phyloP scores from a whole-genome alignment of 225 moss, liverwort and hornwort genomes.

The Antitrichia curtipendula region DNA sequence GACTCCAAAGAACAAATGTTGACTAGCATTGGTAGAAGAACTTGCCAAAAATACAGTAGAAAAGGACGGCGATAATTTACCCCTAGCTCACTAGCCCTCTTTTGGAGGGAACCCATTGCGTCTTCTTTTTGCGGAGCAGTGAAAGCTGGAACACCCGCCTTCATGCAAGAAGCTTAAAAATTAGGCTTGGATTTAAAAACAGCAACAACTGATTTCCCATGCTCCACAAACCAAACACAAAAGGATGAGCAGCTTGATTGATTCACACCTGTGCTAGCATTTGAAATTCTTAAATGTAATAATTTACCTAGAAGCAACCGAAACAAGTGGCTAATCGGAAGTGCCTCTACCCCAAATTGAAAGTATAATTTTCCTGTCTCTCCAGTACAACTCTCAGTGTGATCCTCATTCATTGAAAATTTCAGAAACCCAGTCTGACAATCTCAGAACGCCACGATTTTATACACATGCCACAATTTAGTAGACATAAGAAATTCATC shows the following conservation, averaged over 20 bases:
- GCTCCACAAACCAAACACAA: background rate
- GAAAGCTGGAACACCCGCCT: conserved; percentile 95
- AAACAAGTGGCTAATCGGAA: background rate
- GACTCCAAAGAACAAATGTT: background rate
- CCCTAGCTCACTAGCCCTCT: conserved; percentile 53
- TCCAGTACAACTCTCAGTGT: background rate
- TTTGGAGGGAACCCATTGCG: conserved; percentile 75
- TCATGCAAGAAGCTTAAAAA: conserved; percentile 23
- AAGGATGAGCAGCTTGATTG: background rate
- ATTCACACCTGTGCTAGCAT: background rate
- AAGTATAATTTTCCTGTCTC: background rate
- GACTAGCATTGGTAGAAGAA: background rate
- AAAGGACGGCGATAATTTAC: conserved; percentile 13
- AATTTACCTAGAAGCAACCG: background rate
- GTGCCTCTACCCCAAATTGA: background rate
- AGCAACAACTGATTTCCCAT: background rate
- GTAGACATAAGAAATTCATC: background rate
- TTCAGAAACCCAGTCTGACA: background rate
- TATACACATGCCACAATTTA: background rate
- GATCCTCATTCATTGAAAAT: background rate
- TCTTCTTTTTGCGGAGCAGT: conserved; percentile 85
- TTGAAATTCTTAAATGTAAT: background rate
- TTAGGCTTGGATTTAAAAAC: conserved; percentile 15
- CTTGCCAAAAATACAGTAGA: background rate
- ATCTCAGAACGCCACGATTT: background rate